A percentile compares a stretch with the other conserved stretches of the same genome.
Conservation (phyloP, 1,284 basidiomycete genomes). For the Pyrrhoderma noxium region DNA sequence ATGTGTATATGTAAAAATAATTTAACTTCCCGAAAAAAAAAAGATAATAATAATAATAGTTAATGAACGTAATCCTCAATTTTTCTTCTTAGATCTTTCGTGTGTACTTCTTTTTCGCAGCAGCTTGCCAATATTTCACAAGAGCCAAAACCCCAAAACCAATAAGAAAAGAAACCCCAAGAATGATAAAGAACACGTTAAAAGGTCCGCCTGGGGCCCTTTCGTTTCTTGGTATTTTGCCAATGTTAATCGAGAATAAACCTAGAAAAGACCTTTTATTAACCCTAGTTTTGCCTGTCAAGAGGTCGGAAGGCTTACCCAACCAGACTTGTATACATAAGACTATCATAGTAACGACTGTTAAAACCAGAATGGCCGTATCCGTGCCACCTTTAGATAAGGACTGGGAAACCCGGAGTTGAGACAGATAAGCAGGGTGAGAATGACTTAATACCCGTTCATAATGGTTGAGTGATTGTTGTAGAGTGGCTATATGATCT, state of each 20-base stretch:
- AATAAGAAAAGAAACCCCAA: slow-evolving; percentile 36
- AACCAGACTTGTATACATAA: slow-evolving; percentile 62
- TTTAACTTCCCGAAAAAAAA: too few relatives aligned
- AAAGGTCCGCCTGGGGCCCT: slow-evolving; percentile 21
- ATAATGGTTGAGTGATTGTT: slow-evolving; percentile 81
- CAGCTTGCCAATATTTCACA: slow-evolving; percentile 54
- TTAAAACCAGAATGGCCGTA: slow-evolving; percentile 60
- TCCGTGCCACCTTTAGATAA: slow-evolving; percentile 59
- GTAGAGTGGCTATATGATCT: slow-evolving; percentile 90
- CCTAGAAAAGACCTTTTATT: slow-evolving; percentile 28
- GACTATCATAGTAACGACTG: slow-evolving; percentile 60
- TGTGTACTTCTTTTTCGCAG: slow-evolving; percentile 34
- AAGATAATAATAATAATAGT: background rate
- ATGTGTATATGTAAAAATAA: too few relatives aligned
- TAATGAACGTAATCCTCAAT: background rate
- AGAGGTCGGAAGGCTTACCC: slow-evolving; percentile 35
- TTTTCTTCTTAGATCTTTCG: slow-evolving; percentile 10
- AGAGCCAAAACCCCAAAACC: slow-evolving; percentile 33
- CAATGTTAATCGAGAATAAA: slow-evolving; percentile 55
- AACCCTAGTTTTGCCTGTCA: slow-evolving; percentile 22
- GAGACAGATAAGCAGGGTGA: slow-evolving; percentile 79
- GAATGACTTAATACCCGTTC: slow-evolving; percentile 85
- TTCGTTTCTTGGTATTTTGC: slow-evolving; percentile 32
- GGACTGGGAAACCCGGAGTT: slow-evolving; percentile 61
- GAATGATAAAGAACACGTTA: slow-evolving; percentile 43